These are phyloP conservation scores for Fusarium virguliforme DNA, from an alignment of 2,329 filamentous ascomycete species.

Conservation along the genomic window DNA sequence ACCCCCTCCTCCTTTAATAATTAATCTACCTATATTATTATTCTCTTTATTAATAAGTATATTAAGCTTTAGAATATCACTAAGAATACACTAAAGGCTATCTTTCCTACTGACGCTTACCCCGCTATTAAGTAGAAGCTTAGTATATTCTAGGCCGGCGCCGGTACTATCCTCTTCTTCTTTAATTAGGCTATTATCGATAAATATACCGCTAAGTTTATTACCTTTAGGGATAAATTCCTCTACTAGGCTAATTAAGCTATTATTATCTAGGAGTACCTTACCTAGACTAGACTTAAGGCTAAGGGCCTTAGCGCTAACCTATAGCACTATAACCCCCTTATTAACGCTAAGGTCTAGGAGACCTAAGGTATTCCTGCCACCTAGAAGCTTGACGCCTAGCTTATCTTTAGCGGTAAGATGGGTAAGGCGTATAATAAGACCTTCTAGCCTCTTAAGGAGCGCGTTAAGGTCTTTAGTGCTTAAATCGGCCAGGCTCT, in stretches of 20 bases:
- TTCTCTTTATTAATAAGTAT: conserved; percentile 87
- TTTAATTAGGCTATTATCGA: conserved; percentile 80
- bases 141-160: conserved; percentile 75
- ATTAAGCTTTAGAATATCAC: conserved; percentile 88
- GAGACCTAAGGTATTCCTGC: conserved; percentile 78
- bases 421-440: conserved; percentile 73
- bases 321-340: conserved; percentile 93
- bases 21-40: conserved; percentile 83
- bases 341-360: conserved; percentile 82
- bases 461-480: conserved; percentile 77
- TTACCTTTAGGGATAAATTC: conserved; percentile 85
- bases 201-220: conserved; percentile 77
- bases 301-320: conserved; percentile 88
- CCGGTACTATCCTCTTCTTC: conserved; percentile 91
- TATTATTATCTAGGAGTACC: conserved; percentile 83
- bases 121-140: conserved; percentile 63
- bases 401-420: conserved; percentile 85
- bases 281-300: conserved; percentile 86
- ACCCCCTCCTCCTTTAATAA: conserved; percentile 90
- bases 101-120: conserved; percentile 77
- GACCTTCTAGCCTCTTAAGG: conserved; percentile 74
- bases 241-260: conserved; percentile 82
- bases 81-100: conserved; percentile 62
- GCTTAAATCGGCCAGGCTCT: too few species aligned
- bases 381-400: conserved; percentile 83